phyloP scores from a whole-genome alignment of 2,329 filamentous ascomycete genomes.

The Geosmithia morbida region DNA sequence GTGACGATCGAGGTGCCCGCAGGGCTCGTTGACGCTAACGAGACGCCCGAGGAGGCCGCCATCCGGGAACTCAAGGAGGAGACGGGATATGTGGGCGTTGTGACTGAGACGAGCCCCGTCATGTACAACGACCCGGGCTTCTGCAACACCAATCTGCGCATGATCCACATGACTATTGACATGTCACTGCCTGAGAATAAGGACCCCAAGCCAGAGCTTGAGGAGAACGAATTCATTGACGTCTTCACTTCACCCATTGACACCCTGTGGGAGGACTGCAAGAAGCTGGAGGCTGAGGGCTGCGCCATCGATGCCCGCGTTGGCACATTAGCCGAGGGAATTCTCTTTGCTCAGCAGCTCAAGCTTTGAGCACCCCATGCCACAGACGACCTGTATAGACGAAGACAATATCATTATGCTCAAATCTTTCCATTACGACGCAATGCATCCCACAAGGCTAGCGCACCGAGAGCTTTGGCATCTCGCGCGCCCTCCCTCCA shows the following conservation, averaged over 20 bases:
- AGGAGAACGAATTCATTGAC: conserved; percentile 74
- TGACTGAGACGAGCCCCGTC: conserved; percentile 42
- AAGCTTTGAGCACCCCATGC: conserved; percentile 16
- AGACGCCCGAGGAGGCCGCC: conserved; percentile 46
- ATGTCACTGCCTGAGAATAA: conserved; percentile 55
- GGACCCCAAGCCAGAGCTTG: conserved; percentile 52
- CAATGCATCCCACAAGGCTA: conserved; percentile 44
- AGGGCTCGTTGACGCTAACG: conserved; percentile 46
- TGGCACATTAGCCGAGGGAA: conserved; percentile 63
- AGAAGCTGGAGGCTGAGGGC: conserved; percentile 51
- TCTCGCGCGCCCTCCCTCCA: conserved; percentile 44
- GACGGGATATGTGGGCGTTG: conserved; percentile 47
- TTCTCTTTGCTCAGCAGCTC: conserved; percentile 53
- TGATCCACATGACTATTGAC: conserved; percentile 63
- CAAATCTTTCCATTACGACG: conserved; percentile 28
- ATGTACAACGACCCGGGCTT: conserved; percentile 56
- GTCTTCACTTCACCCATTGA: conserved; percentile 55
- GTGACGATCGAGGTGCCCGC: conserved; percentile 51
- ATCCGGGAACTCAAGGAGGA: conserved; percentile 52
- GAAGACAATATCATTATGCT: conserved; percentile 2
- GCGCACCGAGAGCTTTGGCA: conserved; percentile 42
- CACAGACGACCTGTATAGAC: neutral
- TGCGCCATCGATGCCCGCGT: conserved; percentile 70
- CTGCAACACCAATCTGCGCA: conserved; percentile 51
- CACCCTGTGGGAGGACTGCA: conserved; percentile 51